phyloP scores from a whole-genome alignment of 306 rosid species.

The Cercis canadensis region DNA sequence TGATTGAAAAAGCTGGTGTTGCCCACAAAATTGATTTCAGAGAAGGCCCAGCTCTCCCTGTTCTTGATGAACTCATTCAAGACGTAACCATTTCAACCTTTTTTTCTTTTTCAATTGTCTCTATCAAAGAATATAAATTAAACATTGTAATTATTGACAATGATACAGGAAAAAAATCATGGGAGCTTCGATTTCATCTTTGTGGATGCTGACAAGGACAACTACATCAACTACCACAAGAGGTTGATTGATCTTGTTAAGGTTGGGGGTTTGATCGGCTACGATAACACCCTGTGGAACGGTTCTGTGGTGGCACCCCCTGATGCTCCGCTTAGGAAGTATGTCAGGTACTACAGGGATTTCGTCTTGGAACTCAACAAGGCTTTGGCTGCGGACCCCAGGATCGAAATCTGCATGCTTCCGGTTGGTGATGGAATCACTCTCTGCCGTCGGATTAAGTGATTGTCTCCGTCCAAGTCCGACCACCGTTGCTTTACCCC shows the following conservation, averaged over 20 bases:
- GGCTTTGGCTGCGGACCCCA: conserved; percentile 81
- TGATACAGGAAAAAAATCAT: conserved; percentile 74
- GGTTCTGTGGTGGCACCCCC: conserved; percentile 94
- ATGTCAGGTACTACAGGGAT: conserved; percentile 86
- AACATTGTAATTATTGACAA: no score
- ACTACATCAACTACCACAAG: conserved; percentile 91
- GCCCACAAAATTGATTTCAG: conserved; percentile 91
- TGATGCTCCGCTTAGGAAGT: conserved; percentile 84
- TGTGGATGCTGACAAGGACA: conserved; percentile 92
- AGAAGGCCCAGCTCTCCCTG: conserved; percentile 96
- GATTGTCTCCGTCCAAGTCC: conserved; percentile 1
- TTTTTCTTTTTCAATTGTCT: neutral
- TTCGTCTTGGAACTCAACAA: conserved; percentile 88
- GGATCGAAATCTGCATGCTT: conserved; percentile 90
- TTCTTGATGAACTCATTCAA: conserved; percentile 69
- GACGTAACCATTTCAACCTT: conserved; percentile 52
- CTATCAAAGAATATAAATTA: no score
- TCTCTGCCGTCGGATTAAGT: conserved; percentile 77
- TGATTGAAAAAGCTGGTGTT: conserved; percentile 79
- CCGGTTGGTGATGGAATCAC: conserved; percentile 94
- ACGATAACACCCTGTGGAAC: conserved; percentile 93
- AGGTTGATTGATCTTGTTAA: conserved; percentile 80
- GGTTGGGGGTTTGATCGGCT: conserved; percentile 86
- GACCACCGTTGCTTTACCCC: neutral
- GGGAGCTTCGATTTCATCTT: conserved; percentile 83